Base-by-base conservation (phyloP, 2,329 filamentous ascomycete species). In the Fusarium chaquense region DNA sequence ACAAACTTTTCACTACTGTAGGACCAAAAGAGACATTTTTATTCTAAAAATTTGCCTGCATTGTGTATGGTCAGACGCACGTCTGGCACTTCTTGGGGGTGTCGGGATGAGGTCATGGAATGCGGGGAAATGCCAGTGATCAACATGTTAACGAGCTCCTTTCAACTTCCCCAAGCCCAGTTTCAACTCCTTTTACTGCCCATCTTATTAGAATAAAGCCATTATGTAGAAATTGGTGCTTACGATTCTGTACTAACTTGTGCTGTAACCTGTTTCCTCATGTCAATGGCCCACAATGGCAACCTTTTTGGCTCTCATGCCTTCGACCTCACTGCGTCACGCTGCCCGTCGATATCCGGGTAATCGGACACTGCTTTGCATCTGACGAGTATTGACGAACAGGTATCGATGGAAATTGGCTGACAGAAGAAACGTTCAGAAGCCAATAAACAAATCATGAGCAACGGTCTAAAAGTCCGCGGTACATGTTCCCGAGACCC, bases 71-170 rank as follows among this genome's bases (percentile, higher is more conserved):
- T 35, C 65, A 61, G 62, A 61, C 58, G 57, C 69, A 67, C 62
- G 69, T 72, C 54, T 65, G 62, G 73, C 73, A 73, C 63, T 54
- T 59, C 47, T 68, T 71, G 62, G 63, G 65, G 65, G 54, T 64
- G 63, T 67, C 71, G 74, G 71, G 74, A 77, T 77, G 76, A 77
- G 76, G 76, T 75, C 74, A 77, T 76, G 76, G 73, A 77, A 76
- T 77, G 76, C 76, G 76, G 76, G 75, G 76, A 71, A 75, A 74
- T 74, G 43, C 69, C 69, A 68, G 58, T 62, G 65, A 68, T 69
- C 61, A 51, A 58, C 62, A 58, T 65, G 26, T 54, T 69, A 57
- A 62, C 20, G 55, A 53, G 40, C 49, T 58, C 32, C 44, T 58
- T 46, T 38, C 26, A 47, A 32, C 47, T 43, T 20, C 58, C 38